These are phyloP conservation scores for Pseudogymnoascus sp. DNA, from an alignment of 2,329 filamentous ascomycete genomes.

Conservation along the genomic window DNA sequence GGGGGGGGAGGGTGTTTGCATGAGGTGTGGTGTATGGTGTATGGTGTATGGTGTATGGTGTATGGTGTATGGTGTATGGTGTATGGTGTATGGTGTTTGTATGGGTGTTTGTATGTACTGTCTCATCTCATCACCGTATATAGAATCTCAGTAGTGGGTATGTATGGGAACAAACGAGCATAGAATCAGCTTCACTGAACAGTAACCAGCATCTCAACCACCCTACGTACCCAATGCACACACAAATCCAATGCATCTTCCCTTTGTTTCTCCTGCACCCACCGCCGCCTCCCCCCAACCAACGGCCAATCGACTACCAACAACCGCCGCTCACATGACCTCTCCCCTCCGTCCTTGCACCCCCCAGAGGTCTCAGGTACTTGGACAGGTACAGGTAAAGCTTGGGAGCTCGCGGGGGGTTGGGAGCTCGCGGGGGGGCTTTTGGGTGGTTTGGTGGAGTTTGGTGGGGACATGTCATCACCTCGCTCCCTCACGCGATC, in stretches of 20 bases:
- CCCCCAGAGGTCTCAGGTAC: background rate
- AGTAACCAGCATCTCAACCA: background rate
- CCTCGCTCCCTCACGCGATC: slow-evolving; percentile 6
- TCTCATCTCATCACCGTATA: background rate
- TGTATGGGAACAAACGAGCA: background rate
- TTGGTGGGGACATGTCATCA: slow-evolving; percentile 6
- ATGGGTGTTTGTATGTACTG: background rate
- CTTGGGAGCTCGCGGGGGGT: too few relatives aligned
- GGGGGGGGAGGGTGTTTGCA: background rate
- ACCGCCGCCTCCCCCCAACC: background rate
- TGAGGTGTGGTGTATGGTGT: background rate
- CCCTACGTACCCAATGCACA: background rate
- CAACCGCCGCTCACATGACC: background rate
- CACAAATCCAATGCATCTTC: background rate
- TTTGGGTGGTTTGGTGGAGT: background rate
- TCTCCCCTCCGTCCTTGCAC: background rate
- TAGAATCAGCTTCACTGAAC: background rate
- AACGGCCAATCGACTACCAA: background rate
- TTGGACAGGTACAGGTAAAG: background rate
- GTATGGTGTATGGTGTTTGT: background rate
- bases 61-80: background rate
- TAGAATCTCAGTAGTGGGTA: background rate
- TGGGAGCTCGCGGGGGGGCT: background rate
- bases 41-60: background rate
- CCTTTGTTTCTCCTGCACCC: background rate